phyloP scores from a whole-genome alignment of 257 asterid species.

The Primulina tabacum region DNA sequence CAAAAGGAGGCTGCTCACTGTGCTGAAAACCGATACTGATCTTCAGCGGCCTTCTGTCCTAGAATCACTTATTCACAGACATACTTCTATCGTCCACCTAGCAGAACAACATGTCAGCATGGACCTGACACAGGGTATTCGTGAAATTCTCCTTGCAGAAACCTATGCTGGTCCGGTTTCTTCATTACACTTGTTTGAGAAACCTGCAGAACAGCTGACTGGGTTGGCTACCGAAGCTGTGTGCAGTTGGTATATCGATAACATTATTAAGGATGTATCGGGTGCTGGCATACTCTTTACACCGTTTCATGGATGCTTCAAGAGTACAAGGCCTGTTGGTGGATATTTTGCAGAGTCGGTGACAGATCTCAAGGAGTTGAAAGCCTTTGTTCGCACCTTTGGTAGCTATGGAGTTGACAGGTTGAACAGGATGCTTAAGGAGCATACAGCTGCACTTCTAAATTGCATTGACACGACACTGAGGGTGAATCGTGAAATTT shows the following conservation, averaged over 20 bases:
- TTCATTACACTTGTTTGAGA: constrained; percentile 88
- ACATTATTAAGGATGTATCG: constrained; percentile 86
- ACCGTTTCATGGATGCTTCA: constrained; percentile 85
- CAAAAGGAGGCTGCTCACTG: constrained; percentile 83
- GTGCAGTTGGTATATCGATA: constrained; percentile 92
- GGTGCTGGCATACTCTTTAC: constrained; percentile 88
- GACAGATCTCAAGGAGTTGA: constrained; percentile 69
- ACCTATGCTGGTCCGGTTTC: constrained; percentile 95
- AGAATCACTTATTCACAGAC: constrained; percentile 80
- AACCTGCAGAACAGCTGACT: constrained; percentile 69
- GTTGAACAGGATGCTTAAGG: constrained; percentile 85
- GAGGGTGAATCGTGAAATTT: constrained; percentile 87
- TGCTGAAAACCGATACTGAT: constrained; percentile 91
- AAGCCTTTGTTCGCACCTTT: constrained; percentile 80
- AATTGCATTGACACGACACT: constrained; percentile 90
- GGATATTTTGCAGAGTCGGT: constrained; percentile 92
- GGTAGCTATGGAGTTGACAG: constrained; percentile 97
- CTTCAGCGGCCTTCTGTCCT: constrained; percentile 91
- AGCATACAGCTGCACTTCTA: constrained; percentile 91
- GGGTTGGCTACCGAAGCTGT: constrained; percentile 90
- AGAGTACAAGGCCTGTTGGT: constrained; percentile 95
- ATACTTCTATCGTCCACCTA: constrained; percentile 79
- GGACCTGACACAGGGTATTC: constrained; percentile 96
- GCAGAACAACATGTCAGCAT: constrained; percentile 98
- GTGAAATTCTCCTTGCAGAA: constrained; percentile 88